Conservation (phyloP, 257 asterid genomes). For the Leonotis leonurus region DNA sequence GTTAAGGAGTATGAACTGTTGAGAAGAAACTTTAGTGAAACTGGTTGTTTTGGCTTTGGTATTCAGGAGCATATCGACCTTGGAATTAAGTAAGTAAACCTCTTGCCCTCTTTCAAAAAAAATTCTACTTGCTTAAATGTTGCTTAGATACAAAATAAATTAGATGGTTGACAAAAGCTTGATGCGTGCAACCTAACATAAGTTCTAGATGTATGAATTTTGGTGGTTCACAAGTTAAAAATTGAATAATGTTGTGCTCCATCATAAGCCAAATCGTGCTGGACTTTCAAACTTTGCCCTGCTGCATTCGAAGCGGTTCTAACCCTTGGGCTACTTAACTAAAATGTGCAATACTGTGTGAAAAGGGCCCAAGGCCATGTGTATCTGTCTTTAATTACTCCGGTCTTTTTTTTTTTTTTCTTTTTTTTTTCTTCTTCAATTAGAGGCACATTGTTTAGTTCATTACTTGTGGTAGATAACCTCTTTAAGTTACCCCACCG, state of each 20-base stretch:
- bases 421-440: no score
- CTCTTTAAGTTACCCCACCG: no score
- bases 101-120: neutral
- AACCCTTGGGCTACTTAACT: neutral
- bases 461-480: no score
- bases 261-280: neutral
- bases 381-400: no score
- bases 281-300: neutral
- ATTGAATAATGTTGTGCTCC: neutral
- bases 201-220: neutral
- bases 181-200: no score
- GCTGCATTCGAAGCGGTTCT: neutral
- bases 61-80: slow-evolving; percentile 84
- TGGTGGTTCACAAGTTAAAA: neutral
- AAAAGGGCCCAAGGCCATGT: no score
- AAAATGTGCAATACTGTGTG: no score
- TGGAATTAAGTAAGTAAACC: slow-evolving; percentile 59
- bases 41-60: slow-evolving; percentile 82
- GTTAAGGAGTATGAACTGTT: slow-evolving; percentile 62
- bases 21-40: slow-evolving; percentile 60
- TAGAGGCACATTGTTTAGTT: no score
- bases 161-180: neutral
- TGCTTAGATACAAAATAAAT: neutral
- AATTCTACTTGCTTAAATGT: neutral
- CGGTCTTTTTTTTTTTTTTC: no score